A percentile compares a stretch with the other conserved stretches of the same genome.
These are phyloP conservation scores for Chimonanthus praecox DNA, from an alignment of 164 flowering plant species.

Conservation along the genomic window DNA sequence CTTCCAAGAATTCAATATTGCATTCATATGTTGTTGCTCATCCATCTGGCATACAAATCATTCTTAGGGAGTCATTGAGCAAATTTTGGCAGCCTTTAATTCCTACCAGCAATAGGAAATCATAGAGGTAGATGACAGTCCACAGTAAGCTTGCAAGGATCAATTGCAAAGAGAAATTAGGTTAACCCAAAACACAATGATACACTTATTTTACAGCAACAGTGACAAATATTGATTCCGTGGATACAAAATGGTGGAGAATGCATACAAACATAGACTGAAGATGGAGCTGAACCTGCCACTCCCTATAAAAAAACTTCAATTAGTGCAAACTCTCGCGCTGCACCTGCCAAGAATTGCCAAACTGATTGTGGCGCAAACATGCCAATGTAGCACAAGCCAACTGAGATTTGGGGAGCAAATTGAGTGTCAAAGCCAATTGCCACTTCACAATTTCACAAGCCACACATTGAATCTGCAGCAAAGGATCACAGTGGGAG, in stretches of 20 bases:
- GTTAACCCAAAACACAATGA: conserved; percentile 2
- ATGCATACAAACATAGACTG: background rate
- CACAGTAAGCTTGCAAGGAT: background rate
- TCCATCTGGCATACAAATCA: no score
- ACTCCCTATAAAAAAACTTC: background rate
- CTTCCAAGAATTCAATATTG: no score
- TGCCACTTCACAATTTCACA: background rate
- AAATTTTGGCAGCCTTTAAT: no score
- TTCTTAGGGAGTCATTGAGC: no score
- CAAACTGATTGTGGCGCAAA: background rate
- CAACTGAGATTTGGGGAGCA: background rate
- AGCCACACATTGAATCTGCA: background rate
- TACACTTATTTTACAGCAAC: conserved; percentile 11
- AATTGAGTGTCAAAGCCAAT: background rate
- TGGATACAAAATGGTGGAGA: background rate
- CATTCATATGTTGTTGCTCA: no score
- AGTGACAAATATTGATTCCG: conserved; percentile 1
- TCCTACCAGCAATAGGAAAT: no score
- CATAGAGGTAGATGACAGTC: no score
- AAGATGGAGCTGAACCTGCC: background rate
- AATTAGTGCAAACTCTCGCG: background rate
- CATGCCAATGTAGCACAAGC: no score
- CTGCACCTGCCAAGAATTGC: conserved; percentile 1
- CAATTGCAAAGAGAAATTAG: background rate
- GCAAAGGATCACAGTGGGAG: background rate